These are phyloP conservation scores for Pseudogymnoascus sp. DNA, from an alignment of 2,329 filamentous ascomycete species.

Conservation along the genomic window DNA sequence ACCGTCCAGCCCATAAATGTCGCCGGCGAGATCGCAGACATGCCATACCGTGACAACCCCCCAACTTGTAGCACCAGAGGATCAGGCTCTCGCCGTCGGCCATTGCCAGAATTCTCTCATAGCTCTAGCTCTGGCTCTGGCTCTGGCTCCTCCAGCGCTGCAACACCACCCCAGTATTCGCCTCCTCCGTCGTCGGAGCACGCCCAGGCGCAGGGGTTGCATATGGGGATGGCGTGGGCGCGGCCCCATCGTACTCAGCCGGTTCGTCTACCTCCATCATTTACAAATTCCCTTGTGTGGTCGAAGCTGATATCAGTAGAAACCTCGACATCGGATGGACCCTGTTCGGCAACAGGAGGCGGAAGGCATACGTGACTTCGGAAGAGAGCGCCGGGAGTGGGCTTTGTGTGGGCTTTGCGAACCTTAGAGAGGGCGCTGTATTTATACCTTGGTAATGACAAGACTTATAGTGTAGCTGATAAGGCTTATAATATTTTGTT, in stretches of 20 bases:
- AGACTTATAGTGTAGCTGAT: background rate
- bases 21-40: background rate
- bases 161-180: background rate
- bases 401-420: background rate
- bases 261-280: background rate
- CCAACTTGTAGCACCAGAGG: background rate
- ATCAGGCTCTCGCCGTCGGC: background rate
- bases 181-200: background rate
- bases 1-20: background rate
- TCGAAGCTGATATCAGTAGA: background rate
- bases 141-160: background rate
- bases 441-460: background rate
- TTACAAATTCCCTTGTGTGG: background rate
- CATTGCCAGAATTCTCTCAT: background rate
- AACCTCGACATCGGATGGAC: background rate
- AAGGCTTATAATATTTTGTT: background rate
- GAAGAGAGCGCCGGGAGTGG: background rate
- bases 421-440: background rate
- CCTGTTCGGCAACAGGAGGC: background rate
- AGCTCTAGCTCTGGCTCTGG: background rate
- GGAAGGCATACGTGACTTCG: background rate
- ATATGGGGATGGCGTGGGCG: conserved; percentile 1
- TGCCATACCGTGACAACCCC: background rate
- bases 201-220: background rate
- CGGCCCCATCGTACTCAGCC: background rate